Percentiles rank a stretch among this genome's conserved stretches.
phyloP scores from a whole-genome alignment of 768 basidiomycete genomes.

The Panaeolus papilionaceus region DNA sequence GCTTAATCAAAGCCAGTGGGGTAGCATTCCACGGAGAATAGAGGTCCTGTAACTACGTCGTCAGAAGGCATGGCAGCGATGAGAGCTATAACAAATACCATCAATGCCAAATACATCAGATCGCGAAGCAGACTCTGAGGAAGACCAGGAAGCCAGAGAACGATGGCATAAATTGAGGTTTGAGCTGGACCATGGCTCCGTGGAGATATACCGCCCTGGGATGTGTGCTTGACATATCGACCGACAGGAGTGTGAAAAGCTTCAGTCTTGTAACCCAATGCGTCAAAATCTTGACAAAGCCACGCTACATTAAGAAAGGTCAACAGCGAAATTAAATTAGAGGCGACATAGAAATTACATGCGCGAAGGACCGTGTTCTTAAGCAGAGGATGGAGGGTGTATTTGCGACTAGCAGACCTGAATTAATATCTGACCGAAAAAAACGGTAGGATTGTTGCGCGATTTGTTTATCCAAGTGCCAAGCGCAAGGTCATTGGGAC shows the following conservation, averaged over 20 bases:
- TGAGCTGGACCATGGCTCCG: conserved; percentile 9
- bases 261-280: neutral
- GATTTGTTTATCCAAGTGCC: neutral
- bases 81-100: neutral
- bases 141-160: conserved; percentile 9
- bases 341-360: neutral
- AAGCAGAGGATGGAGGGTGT: neutral
- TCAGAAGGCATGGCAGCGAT: neutral
- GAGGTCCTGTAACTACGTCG: neutral
- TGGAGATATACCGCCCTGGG: conserved; percentile 5
- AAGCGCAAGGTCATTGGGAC: neutral
- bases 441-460: neutral
- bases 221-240: conserved; percentile 4
- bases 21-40: neutral
- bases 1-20: neutral
- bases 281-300: conserved; percentile 1
- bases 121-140: conserved; percentile 3
- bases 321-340: conserved; percentile 8
- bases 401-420: conserved; percentile 3
- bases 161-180: conserved; percentile 1
- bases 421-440: conserved; percentile 1
- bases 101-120: conserved; percentile 11
- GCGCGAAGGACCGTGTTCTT: conserved; percentile 3
- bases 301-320: conserved; percentile 14
- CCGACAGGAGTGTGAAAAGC: conserved; percentile 12